phyloP scores from a whole-genome alignment of 148 eudicot species.

The Suaeda aralocaspica region DNA sequence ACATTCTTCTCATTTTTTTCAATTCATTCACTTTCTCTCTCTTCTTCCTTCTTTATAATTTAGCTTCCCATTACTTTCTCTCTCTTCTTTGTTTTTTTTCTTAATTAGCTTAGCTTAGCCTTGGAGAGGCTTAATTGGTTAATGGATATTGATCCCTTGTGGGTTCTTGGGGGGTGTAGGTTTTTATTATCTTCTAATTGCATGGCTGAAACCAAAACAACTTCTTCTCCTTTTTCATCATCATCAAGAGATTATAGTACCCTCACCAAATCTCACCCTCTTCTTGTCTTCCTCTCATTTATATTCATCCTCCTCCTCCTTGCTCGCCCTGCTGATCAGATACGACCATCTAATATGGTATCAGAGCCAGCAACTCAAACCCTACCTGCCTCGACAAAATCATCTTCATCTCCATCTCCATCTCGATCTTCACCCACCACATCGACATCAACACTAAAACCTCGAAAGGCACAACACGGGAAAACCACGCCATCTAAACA shows the following conservation, averaged over 20 bases:
- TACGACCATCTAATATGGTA: slow-evolving; percentile 25
- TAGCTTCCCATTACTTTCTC: slow-evolving; percentile 7
- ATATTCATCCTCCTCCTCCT: slow-evolving; percentile 38
- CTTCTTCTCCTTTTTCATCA: slow-evolving; percentile 10
- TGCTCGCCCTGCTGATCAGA: slow-evolving; percentile 30
- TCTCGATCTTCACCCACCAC: slow-evolving; percentile 16
- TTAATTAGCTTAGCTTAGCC: slow-evolving; percentile 15
- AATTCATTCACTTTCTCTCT: slow-evolving; percentile 12
- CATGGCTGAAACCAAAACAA: slow-evolving; percentile 49
- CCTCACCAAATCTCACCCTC: slow-evolving; percentile 36
- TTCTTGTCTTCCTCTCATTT: slow-evolving; percentile 31
- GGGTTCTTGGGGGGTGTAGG: slow-evolving; percentile 73
- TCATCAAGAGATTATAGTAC: slow-evolving; percentile 11
- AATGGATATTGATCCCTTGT: slow-evolving; percentile 75
- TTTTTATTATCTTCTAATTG: slow-evolving; percentile 33
- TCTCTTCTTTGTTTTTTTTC: slow-evolving; percentile 6
- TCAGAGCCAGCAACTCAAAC: slow-evolving; percentile 23
- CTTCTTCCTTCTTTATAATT: slow-evolving; percentile 5
- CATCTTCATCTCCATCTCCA: slow-evolving; percentile 21
- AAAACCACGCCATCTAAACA: slow-evolving; percentile 30
- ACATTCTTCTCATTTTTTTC: slow-evolving; percentile 30
- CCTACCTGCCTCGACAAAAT: slow-evolving; percentile 1
- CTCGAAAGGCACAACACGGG: slow-evolving; percentile 18
- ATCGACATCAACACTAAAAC: slow-evolving; percentile 21
- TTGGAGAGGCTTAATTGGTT: slow-evolving; percentile 37